Evolutionary conservation across 2,329 filamentous ascomycete genomes (phyloP).

Genomic region (Arthroderma sp.): DNA sequence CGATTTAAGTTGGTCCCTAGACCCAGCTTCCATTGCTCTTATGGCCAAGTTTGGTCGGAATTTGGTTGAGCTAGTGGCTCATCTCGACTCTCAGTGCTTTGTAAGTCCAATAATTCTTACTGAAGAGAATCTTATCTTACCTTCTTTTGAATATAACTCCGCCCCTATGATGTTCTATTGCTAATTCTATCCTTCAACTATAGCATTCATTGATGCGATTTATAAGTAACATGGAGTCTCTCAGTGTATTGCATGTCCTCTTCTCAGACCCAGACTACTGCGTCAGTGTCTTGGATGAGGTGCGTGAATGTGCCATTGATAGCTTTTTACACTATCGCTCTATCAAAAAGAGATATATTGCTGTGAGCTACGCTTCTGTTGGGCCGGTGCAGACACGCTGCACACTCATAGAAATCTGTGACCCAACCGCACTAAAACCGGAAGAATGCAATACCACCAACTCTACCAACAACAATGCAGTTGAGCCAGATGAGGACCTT

Average conservation of each 20-base stretch:
- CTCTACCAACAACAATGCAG: neutral
- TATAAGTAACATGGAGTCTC: conserved; percentile 15
- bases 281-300: conserved; percentile 13
- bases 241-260: conserved; percentile 18
- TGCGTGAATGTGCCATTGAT: conserved; percentile 16
- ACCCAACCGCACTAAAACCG: neutral
- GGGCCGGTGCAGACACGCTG: conserved; percentile 9
- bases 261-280: conserved; percentile 14
- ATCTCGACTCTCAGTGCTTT: conserved; percentile 15
- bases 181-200: neutral
- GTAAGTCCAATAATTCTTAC: conserved; percentile 12
- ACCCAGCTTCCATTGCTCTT: conserved; percentile 12
- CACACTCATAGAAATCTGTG: neutral
- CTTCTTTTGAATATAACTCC: too few relatives aligned
- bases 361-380: conserved; percentile 14
- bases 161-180: neutral
- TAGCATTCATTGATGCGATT: conserved; percentile 18
- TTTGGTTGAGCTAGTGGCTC: conserved; percentile 17
- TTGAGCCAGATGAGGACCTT: conserved; percentile 7
- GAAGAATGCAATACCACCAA: neutral
- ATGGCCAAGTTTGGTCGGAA: conserved; percentile 13
- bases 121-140: neutral
- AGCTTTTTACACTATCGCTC: conserved; percentile 14
- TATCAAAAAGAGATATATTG: conserved; percentile 18
- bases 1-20: conserved; percentile 43